phyloP scores from a whole-genome alignment of 805 yeast species.

The Ogataea henricii region DNA sequence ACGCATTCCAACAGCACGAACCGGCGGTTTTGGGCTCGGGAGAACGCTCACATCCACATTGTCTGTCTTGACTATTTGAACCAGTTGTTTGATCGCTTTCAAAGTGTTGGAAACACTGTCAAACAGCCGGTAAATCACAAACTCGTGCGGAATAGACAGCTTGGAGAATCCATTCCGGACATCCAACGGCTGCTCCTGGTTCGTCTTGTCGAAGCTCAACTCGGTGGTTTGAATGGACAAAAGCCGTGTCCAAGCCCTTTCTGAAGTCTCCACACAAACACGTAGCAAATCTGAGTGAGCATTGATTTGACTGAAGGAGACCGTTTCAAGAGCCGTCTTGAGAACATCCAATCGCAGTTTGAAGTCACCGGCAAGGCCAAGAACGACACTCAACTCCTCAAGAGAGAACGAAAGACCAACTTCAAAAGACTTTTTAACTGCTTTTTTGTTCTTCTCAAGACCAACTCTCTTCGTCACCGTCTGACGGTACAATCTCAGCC shows the following conservation, averaged over 20 bases:
- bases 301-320: slow-evolving; percentile 5
- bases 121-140: slow-evolving; percentile 74
- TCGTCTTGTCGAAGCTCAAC: neutral
- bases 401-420: neutral
- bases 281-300: slow-evolving; percentile 37
- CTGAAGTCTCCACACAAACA: slow-evolving; percentile 51
- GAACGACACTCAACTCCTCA: slow-evolving; percentile 27
- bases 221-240: slow-evolving; percentile 4
- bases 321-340: slow-evolving; percentile 22
- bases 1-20: slow-evolving; percentile 43
- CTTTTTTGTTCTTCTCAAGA: too few species aligned
- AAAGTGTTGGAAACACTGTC: slow-evolving; percentile 71
- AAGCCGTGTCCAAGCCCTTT: slow-evolving; percentile 54
- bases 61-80: slow-evolving; percentile 48
- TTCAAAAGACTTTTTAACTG: slow-evolving; percentile 4
- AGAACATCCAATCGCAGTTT: slow-evolving; percentile 49
- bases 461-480: neutral
- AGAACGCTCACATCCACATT: slow-evolving; percentile 38
- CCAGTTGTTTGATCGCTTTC: slow-evolving; percentile 66
- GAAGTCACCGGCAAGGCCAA: slow-evolving; percentile 50
- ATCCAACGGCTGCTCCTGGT: slow-evolving; percentile 10
- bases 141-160: slow-evolving; percentile 68
- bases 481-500: neutral
- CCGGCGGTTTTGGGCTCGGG: slow-evolving; percentile 40
- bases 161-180: slow-evolving; percentile 43